Percentiles rank a stretch among this genome's conserved stretches.
Conservation (phyloP, 208 protist species). For the Trypanosoma theileri region DNA sequence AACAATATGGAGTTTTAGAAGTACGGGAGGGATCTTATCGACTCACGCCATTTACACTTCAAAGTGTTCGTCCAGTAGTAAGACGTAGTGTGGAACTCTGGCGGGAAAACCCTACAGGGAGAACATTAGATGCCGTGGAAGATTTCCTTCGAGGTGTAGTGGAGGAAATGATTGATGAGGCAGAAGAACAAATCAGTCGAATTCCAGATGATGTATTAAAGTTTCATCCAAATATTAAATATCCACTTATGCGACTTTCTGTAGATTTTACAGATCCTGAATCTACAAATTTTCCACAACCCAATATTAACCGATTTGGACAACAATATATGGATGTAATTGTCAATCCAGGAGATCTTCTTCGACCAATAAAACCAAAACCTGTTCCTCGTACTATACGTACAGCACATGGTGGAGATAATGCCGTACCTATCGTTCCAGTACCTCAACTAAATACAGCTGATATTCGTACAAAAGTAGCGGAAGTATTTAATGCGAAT, state of each 20-base stretch:
- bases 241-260: constrained; percentile 78
- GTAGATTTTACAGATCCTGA: constrained; percentile 81
- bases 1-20: constrained; percentile 92
- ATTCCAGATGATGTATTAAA: constrained; percentile 78
- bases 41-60: constrained; percentile 86
- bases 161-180: constrained; percentile 79
- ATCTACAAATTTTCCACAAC: constrained; percentile 79
- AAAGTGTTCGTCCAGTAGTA: constrained; percentile 93
- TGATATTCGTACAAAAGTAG: constrained; percentile 86
- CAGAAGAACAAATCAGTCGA: constrained; percentile 57
- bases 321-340: constrained; percentile 90
- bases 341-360: constrained; percentile 80
- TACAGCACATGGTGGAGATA: background rate
- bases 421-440: constrained; percentile 35
- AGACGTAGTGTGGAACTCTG: constrained; percentile 82
- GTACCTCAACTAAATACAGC: constrained; percentile 54
- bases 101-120: constrained; percentile 50
- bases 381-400: constrained; percentile 21
- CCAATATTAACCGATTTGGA: constrained; percentile 86
- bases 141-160: constrained; percentile 72
- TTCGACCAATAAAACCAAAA: constrained; percentile 74
- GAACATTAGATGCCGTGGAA: constrained; percentile 84
- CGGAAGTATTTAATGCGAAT: constrained; percentile 83
- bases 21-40: constrained; percentile 79
- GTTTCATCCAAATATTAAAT: constrained; percentile 83